These are phyloP conservation scores for Fagopyrum homotropicum DNA, from an alignment of 148 eudicot species.

Conservation along the genomic window DNA sequence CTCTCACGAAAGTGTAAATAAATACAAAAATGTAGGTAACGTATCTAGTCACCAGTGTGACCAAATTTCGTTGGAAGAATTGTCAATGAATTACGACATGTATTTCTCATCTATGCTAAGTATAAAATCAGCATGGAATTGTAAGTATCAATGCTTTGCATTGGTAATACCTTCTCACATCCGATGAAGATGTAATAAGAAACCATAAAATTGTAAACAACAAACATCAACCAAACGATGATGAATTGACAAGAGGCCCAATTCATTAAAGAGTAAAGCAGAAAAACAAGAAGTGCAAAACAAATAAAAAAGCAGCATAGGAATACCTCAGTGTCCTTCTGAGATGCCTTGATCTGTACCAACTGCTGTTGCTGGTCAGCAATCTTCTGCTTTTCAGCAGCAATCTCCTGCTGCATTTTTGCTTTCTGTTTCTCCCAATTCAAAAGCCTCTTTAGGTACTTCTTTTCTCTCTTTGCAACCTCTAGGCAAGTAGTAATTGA, in stretches of 20 bases:
- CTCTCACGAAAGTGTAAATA: neutral
- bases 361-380: constrained; percentile 54
- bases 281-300: neutral
- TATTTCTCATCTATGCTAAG: neutral
- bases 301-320: neutral
- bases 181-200: neutral
- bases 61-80: neutral
- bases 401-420: constrained; percentile 80
- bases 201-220: neutral
- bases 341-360: constrained; percentile 51
- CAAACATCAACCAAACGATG: neutral
- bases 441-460: constrained; percentile 71
- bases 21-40: no score
- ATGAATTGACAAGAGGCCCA: constrained; percentile 6
- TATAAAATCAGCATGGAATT: neutral
- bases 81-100: neutral
- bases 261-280: neutral
- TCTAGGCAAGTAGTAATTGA: constrained; percentile 74
- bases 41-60: neutral
- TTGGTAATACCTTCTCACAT: neutral
- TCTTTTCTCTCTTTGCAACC: constrained; percentile 90
- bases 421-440: constrained; percentile 96
- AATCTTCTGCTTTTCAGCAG: constrained; percentile 66
- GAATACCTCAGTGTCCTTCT: constrained; percentile 67
- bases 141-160: neutral